phyloP scores from a whole-genome alignment of 2,329 filamentous ascomycete genomes.

The Colletotrichum sp. region DNA sequence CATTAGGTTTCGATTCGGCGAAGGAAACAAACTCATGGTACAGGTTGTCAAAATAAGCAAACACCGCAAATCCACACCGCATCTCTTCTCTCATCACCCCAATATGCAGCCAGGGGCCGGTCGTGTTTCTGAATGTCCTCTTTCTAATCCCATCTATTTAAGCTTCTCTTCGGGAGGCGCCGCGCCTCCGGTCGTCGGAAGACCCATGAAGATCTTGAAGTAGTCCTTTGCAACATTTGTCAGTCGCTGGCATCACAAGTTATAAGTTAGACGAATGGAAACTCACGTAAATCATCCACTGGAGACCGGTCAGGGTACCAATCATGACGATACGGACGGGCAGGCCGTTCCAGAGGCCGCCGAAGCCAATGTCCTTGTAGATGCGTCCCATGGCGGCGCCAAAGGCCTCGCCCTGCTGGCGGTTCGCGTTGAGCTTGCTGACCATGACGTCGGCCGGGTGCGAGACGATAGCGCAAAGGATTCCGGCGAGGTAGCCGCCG shows the following conservation, averaged over 20 bases:
- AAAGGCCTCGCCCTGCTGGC: slow-evolving; percentile 78
- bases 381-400: slow-evolving; percentile 79
- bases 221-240: slow-evolving; percentile 62
- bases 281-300: slow-evolving; percentile 90
- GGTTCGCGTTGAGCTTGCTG: slow-evolving; percentile 85
- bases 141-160: slow-evolving; percentile 23
- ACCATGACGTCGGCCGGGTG: slow-evolving; percentile 90
- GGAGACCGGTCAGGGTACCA: slow-evolving; percentile 78
- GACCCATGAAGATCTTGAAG: slow-evolving; percentile 89
- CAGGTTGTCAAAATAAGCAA: not conserved
- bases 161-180: slow-evolving; percentile 56
- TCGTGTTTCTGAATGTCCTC: not conserved
- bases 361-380: slow-evolving; percentile 86
- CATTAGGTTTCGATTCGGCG: not conserved
- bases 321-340: slow-evolving; percentile 90
- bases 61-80: not conserved
- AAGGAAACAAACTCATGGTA: not conserved
- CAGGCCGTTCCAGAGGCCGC: slow-evolving; percentile 90
- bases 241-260: slow-evolving; percentile 4
- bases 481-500: slow-evolving; percentile 85
- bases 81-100: not conserved
- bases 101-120: not conserved
- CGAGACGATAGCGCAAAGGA: slow-evolving; percentile 83
- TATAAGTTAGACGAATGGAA: not conserved
- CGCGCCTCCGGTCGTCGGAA: slow-evolving; percentile 80